Base-by-base conservation (phyloP, 1,284 basidiomycete species). In the Apiotrichum sp. region DNA sequence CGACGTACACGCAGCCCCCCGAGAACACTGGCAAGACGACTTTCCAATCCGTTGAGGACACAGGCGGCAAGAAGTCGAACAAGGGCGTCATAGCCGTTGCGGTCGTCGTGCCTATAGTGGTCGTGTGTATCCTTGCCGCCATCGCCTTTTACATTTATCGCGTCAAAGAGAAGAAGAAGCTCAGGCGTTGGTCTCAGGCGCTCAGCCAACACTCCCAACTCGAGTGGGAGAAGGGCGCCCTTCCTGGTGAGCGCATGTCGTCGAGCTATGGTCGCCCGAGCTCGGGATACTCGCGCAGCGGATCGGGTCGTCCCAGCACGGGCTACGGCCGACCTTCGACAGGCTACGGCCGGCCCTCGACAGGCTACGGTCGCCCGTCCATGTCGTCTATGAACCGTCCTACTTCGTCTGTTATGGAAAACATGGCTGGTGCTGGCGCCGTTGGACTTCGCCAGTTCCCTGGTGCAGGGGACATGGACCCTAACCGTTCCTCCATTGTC, bases 221-320 rank as follows among this genome's bases (percentile, higher is more conserved):
- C 59, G 72, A 74, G 40, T 74, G 72, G 72, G 71, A 72, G 56
- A 72, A 73, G 62, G 72, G 72, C 36, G 72, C 70, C 32, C 56
- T 62, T 9, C 65, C 69, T 1, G 70, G 68, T 41, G 72, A 74
- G 40, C 70, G 68, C 80, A 84, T 71, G 80, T 78, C 35, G 74
- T 93, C 74, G 85, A 90, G 79, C 83, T 84, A 76, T 84, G 89
- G 89, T 85, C 85, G 14, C 84, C 85, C 58, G 84, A 62, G 56
- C 36, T 64, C 64, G 14, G 39, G 47, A 32, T 60, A 52, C 47
- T 53, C 47, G 42, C 63, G 56, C 50, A 47, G 53, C 33, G 42
- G 36, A 38, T 38, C n/a, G 4, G 62, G 57, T 13, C 64, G 57
- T 34, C 85, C 59, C 84, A 64, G 61, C 47, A 65, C 63, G 3